Percentiles rank a stretch among this genome's conserved stretches.
phyloP scores from a whole-genome alignment of 441 rosid species.

The Populus tomentosa region DNA sequence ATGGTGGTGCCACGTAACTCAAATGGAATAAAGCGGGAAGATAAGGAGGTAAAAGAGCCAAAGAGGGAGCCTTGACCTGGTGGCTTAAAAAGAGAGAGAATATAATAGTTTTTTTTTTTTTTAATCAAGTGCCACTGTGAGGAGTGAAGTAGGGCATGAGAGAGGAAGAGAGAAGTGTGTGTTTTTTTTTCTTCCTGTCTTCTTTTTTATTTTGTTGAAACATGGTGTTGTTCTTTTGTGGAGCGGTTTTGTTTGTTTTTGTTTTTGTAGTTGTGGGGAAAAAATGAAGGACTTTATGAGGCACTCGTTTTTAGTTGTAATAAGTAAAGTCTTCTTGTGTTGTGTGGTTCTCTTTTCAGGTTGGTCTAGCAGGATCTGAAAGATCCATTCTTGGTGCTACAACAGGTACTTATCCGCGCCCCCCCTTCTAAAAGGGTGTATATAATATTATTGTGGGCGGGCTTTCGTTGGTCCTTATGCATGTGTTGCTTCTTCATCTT shows the following conservation, averaged over 20 bases:
- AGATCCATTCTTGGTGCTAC: conserved; percentile 50
- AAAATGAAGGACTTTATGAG: conserved; percentile 43
- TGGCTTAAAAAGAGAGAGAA: conserved; percentile 19
- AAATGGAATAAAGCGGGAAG: conserved; percentile 49
- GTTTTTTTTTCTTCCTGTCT: conserved; percentile 5
- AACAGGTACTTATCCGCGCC: conserved; percentile 28
- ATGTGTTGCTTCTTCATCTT: not conserved
- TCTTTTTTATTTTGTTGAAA: conserved; percentile 3
- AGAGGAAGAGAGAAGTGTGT: not conserved
- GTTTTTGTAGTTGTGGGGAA: conserved; percentile 4
- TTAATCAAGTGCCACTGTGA: conserved; percentile 6
- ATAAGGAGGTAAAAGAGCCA: conserved; percentile 20
- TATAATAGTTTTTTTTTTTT: not conserved
- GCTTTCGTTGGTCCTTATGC: conserved; percentile 20
- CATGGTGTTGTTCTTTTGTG: conserved; percentile 21
- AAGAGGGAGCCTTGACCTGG: conserved; percentile 18
- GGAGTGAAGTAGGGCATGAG: too few species aligned
- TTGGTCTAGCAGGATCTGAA: conserved; percentile 38
- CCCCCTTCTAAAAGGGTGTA: not conserved
- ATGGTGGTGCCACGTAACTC: conserved; percentile 48
- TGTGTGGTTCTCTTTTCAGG: conserved; percentile 62
- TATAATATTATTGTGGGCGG: not conserved
- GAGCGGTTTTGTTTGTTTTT: conserved; percentile 8
- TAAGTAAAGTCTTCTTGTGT: conserved; percentile 21
- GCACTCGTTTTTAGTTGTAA: conserved; percentile 40